These are phyloP conservation scores for Musa itinerans DNA, from an alignment of 176 grass and related monocot species.

Conservation along the genomic window DNA sequence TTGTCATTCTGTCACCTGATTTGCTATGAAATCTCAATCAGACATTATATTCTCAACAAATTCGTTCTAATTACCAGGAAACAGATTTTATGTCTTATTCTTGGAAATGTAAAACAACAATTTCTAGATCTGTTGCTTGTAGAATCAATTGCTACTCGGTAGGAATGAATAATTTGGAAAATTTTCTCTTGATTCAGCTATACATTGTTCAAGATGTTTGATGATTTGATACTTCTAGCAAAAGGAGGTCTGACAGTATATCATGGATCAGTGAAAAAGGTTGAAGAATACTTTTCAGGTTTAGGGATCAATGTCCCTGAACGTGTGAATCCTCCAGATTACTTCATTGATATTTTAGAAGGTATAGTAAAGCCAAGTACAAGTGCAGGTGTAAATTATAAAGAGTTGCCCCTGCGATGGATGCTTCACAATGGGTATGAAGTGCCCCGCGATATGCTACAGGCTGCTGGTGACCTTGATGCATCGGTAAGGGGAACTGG, in stretches of 20 bases:
- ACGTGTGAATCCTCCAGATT: constrained; percentile 79
- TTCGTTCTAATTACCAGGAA: background rate
- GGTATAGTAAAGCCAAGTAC: constrained; percentile 57
- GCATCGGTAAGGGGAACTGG: constrained; percentile 32
- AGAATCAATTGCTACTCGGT: background rate
- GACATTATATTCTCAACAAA: background rate
- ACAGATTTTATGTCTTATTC: background rate
- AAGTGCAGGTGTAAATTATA: constrained; percentile 33
- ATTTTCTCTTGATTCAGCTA: constrained; percentile 46
- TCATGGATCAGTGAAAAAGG: constrained; percentile 70
- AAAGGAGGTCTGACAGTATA: constrained; percentile 77
- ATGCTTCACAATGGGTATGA: constrained; percentile 79
- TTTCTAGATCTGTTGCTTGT: background rate
- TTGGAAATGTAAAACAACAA: background rate
- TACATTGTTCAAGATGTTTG: constrained; percentile 70
- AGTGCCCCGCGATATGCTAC: constrained; percentile 69
- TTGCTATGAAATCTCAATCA: background rate
- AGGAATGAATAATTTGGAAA: background rate
- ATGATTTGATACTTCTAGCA: constrained; percentile 80
- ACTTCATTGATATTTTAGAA: constrained; percentile 89
- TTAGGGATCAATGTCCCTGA: constrained; percentile 66
- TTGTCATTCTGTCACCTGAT: too few species aligned
- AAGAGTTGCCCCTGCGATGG: constrained; percentile 76
- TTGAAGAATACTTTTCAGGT: constrained; percentile 68
- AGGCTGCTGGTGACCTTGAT: constrained; percentile 38